Evolutionary conservation across 257 asterid species (phyloP).

Genomic region (Capsicum chinense): DNA sequence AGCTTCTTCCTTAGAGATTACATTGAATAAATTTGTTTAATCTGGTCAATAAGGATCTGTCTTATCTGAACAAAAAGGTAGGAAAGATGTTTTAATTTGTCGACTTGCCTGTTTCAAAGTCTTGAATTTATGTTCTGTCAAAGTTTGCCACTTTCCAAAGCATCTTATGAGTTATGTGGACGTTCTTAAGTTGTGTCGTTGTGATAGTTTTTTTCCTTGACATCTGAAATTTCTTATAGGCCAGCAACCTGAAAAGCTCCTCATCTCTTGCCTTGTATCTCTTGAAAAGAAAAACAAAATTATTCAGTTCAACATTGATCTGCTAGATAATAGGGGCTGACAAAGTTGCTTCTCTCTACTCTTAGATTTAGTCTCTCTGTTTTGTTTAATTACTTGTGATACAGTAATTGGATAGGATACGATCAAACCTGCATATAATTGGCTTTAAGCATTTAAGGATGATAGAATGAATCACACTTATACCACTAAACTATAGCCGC

Average conservation of each 20-base stretch:
- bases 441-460: neutral
- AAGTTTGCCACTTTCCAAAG: constrained; percentile 4
- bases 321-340: neutral
- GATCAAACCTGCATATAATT: neutral
- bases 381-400: neutral
- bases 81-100: neutral
- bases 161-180: neutral
- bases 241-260: neutral
- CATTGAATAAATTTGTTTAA: neutral
- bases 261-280: neutral
- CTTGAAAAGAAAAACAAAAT: neutral
- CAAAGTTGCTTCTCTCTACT: neutral
- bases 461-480: too few species aligned
- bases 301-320: neutral
- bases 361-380: neutral
- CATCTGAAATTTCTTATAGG: neutral
- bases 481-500: too few species aligned
- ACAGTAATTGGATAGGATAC: neutral
- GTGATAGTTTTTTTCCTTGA: neutral
- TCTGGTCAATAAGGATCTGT: neutral
- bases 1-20: constrained; percentile 16
- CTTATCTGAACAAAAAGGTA: neutral
- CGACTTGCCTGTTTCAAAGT: constrained; percentile 1
- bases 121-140: neutral
- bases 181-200: neutral